These are phyloP conservation scores for Lepidium aucheri DNA, from an alignment of 345 rosid genomes.

Conservation along the genomic window DNA sequence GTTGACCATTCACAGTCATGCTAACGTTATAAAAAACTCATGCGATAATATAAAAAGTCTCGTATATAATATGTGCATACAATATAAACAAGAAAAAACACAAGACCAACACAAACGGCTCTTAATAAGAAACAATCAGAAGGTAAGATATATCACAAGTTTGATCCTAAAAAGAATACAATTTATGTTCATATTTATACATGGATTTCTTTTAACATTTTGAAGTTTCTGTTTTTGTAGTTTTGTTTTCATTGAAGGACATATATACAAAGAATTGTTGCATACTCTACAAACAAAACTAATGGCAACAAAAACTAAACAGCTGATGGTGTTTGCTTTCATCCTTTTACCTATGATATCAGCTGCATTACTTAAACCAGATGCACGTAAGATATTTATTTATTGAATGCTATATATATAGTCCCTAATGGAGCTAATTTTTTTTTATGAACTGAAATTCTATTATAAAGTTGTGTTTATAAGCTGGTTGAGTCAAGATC, in stretches of 20 bases:
- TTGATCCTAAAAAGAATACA: no score
- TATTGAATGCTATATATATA: no score
- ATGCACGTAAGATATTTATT: neutral
- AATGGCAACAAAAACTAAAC: neutral
- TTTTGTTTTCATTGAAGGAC: neutral
- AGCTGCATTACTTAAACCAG: no score
- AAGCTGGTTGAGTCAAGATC: no score
- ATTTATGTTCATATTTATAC: neutral
- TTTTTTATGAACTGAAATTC: no score
- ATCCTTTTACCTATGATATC: neutral
- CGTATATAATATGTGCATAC: neutral
- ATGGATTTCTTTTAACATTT: neutral
- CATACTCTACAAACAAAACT: neutral
- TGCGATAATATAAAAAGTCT: neutral
- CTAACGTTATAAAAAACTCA: neutral
- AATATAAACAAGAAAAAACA: neutral
- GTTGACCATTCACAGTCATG: neutral
- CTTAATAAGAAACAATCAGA: neutral
- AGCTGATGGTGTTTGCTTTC: constrained; percentile 4
- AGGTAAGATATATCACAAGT: neutral
- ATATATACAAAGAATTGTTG: neutral
- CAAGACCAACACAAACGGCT: no score
- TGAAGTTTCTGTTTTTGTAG: neutral
- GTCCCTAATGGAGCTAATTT: no score
- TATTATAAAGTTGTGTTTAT: no score